These are phyloP conservation scores for Arthrobotrys conoides DNA, from an alignment of 2,329 filamentous ascomycete species.

Conservation along the genomic window DNA sequence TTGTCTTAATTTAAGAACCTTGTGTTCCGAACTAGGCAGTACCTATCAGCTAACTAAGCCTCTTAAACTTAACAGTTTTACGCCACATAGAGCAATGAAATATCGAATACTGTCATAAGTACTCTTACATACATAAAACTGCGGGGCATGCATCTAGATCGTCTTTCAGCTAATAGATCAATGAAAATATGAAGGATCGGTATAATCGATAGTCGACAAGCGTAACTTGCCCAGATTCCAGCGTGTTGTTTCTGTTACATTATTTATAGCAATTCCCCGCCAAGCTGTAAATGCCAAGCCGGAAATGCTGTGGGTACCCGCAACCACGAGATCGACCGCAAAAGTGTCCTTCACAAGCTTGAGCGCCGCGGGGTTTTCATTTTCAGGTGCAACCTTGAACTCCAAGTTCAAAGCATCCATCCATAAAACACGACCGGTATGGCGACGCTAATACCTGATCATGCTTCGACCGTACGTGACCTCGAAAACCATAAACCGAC, in stretches of 20 bases:
- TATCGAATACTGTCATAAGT: too few species aligned
- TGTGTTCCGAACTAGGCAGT: too few species aligned
- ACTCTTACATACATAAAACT: too few species aligned
- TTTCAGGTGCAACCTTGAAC: background rate
- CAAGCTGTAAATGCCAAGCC: background rate
- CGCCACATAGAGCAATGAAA: too few species aligned
- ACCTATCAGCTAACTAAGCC: too few species aligned
- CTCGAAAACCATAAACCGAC: slow-evolving; percentile 13
- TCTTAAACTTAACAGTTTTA: too few species aligned
- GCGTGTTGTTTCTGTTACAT: background rate
- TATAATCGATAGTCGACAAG: too few species aligned
- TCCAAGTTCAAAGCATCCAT: background rate
- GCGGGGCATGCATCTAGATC: too few species aligned
- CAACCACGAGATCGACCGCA: slow-evolving; percentile 25
- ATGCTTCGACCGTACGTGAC: slow-evolving; percentile 21
- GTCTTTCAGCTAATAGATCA: too few species aligned
- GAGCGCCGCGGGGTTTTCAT: background rate
- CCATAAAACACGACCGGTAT: slow-evolving; percentile 12
- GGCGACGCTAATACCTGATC: slow-evolving; percentile 15
- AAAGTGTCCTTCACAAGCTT: slow-evolving; percentile 38
- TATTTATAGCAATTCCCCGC: background rate
- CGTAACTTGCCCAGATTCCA: background rate
- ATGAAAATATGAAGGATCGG: too few species aligned
- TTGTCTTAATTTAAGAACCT: too few species aligned
- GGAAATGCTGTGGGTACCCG: background rate